Conservation (phyloP, 306 rosid species). For the Rosa chinensis region DNA sequence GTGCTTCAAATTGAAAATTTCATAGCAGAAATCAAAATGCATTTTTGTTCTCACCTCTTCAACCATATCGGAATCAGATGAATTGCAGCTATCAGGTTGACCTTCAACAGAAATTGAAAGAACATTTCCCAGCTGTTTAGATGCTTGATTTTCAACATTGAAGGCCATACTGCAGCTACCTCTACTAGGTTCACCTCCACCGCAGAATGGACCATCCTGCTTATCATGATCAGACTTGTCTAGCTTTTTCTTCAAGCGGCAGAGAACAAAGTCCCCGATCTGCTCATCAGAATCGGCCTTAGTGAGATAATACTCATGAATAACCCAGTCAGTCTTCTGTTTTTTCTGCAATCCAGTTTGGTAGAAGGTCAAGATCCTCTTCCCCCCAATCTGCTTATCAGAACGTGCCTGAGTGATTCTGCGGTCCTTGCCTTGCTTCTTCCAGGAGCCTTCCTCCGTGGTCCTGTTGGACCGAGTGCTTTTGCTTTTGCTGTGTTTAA, state of each 20-base stretch:
- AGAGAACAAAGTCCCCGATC: slow-evolving; percentile 31
- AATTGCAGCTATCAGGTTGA: neutral
- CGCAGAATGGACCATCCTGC: neutral
- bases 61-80: neutral
- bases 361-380: slow-evolving; percentile 64
- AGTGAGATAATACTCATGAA: slow-evolving; percentile 55
- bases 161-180: neutral
- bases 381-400: slow-evolving; percentile 42
- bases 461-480: slow-evolving; percentile 36
- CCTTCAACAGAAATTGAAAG: neutral
- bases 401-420: slow-evolving; percentile 13
- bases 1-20: neutral
- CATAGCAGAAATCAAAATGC: neutral
- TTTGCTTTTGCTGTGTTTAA: slow-evolving; percentile 30
- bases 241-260: slow-evolving; percentile 36
- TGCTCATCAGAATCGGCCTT: neutral
- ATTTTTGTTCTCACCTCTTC: neutral
- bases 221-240: neutral
- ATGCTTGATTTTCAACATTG: neutral
- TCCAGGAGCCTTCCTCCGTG: slow-evolving; percentile 61
- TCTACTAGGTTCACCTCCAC: slow-evolving; percentile 26
- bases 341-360: slow-evolving; percentile 1
- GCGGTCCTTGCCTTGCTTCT: slow-evolving; percentile 52
- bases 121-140: neutral
- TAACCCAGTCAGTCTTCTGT: slow-evolving; percentile 49